Evolutionary conservation across 768 basidiomycete species (phyloP).

Genomic region (Serendipita vermifera): DNA sequence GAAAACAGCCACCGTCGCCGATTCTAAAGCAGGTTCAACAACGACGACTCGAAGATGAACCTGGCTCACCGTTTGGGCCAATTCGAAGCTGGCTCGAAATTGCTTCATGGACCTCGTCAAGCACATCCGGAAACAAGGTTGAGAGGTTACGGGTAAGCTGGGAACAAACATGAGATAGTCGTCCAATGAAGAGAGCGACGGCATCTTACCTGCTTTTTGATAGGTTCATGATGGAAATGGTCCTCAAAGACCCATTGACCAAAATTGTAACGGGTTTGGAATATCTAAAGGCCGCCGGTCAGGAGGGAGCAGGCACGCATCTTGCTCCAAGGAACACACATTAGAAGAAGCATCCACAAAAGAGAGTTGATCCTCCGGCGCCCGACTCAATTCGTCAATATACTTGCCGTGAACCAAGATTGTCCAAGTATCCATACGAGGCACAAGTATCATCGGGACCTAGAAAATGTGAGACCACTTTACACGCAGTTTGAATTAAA

Average conservation of each 20-base stretch:
- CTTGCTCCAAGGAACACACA: no score
- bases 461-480: no score
- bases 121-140: constrained; percentile 11
- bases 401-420: no score
- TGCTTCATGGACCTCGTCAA: constrained; percentile 12
- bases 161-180: background rate
- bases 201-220: constrained; percentile 5
- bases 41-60: background rate
- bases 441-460: no score
- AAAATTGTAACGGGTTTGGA: constrained; percentile 7
- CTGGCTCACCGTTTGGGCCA: constrained; percentile 5
- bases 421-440: no score
- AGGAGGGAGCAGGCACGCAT: no score
- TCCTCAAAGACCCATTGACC: constrained; percentile 9
- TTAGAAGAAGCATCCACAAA: no score
- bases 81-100: constrained; percentile 4
- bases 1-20: constrained; percentile 19
- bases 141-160: constrained; percentile 15
- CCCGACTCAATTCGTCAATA: no score
- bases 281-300: no score
- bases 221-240: constrained; percentile 13
- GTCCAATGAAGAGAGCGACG: background rate
- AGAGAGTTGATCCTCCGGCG: no score
- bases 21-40: constrained; percentile 14
- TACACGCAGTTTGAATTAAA: no score